Evolutionary conservation across 2,329 filamentous ascomycete genomes (phyloP), one percentile per base, ranked within the genome.

Genomic region (Fonsecaea monophora): DNA sequence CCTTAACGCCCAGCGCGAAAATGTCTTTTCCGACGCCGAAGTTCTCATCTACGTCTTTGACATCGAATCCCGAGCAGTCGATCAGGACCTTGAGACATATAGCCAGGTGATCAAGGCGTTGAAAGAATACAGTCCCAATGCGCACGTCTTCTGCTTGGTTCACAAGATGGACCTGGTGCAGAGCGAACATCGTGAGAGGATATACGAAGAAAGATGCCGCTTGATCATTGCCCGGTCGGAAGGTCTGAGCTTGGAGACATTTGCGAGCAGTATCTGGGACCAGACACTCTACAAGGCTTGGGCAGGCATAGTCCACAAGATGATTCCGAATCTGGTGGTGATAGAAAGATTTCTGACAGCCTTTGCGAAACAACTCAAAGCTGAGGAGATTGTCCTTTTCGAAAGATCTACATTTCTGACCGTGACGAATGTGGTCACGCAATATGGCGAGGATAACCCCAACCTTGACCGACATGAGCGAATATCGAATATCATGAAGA

Each of bases 21-120:
- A 98, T 80, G 94, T 99, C 79, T 99, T 99, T 82, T 92, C 90
- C 75, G 94, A 95, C 77, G 95, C 71, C 53, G 64, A 68, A 59
- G 95, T 98, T 60, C 87, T 99, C 66, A 98, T 99, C 79, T 99
- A 99, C 82, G 95, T 99, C 78, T 99, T 99, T 81, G 95, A 99
- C 78, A 96, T 98, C 72, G 95, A 98, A 78, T 96, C 92, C 18
- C 90, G 93, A 77, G 95, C 98, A 78, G 92, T 97, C 74, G 92
- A 95, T 69, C 90, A 92, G 74, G 95, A 99, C 78, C 87, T 98
- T 60, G 89, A 94, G 65, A 97, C 93, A 66, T 99, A 98, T 82
- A 89, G 90, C 60, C 90, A 92, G 72, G 95, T 98, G 77, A 92
- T 98, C 73, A 88, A 90, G 58, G 95, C 95, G 0, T 85, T 99